These are phyloP conservation scores for Pelargonium australe DNA, from an alignment of 441 rosid species.

Conservation along the genomic window DNA sequence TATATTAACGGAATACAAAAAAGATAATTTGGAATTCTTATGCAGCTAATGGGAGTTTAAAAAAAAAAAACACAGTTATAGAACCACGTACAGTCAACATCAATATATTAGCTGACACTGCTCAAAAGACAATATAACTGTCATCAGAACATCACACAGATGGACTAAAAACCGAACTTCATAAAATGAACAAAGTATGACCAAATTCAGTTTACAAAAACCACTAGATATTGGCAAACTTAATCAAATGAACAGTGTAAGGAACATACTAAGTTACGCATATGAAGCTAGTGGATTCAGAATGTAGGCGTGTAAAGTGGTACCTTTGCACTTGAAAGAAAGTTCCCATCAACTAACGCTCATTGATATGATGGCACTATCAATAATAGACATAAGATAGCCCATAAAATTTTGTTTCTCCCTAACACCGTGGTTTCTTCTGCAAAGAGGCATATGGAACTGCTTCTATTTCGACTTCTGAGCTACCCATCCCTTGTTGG, in stretches of 20 bases:
- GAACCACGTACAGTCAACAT: no score
- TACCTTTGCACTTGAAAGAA: neutral
- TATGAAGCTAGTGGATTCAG: neutral
- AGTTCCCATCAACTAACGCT: neutral
- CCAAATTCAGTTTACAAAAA: neutral
- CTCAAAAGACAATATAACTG: neutral
- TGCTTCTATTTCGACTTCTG: no score
- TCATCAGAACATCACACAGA: neutral
- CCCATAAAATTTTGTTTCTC: neutral
- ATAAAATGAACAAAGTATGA: no score
- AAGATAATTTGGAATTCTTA: constrained; percentile 8
- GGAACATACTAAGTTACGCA: neutral
- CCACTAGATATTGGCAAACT: neutral
- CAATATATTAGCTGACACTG: neutral
- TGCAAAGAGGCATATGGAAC: no score
- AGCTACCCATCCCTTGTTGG: neutral
- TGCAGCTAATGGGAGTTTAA: neutral
- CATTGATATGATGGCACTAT: neutral
- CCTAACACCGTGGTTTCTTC: neutral
- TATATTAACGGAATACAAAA: constrained; percentile 15
- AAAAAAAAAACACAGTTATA: no score
- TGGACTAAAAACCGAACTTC: no score
- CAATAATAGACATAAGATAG: neutral
- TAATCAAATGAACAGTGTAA: neutral
- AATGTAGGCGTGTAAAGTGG: neutral